Base-by-base conservation (phyloP, 2,329 filamentous ascomycete species). In the Monascus ruber region DNA sequence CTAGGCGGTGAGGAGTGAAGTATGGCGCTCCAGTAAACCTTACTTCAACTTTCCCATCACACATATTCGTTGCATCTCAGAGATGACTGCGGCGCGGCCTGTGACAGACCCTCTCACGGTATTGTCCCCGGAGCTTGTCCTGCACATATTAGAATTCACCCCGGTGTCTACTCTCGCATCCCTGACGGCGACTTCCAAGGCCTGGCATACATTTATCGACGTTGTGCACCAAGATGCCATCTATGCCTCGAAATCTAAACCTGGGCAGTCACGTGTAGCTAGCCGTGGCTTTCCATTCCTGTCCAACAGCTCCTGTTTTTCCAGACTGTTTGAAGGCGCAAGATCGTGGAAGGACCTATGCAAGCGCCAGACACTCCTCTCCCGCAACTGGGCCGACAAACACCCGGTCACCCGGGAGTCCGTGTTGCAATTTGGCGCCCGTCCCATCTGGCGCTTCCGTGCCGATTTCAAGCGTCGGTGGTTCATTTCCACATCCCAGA, bases 391-490 rank as follows among this genome's bases (percentile, higher is more conserved):
- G 66, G 48, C 50, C 10, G 39, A 47, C 4, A 40, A 46, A 6
- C 44, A 41, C 1, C 67, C 66, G 0, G 43, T 53, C 4, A 60
- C 54, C 9, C 55, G 54, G 24, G 65, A 68, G 36, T 60, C 58
- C 2, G 55, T 65, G 24, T 47, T 69, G 11, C 62, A 68, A 36
- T 51, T 68, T 25, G 60, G 61, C 34, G 58, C 59, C 34, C 52
- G 63, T 38, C 60, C 62, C 0, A 54, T 70, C 28, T 71, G 67
- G 67, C 58, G 66, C 1, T 70, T 70, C 45, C 56, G 60, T 3
- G 57, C 65, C 1, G 68, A 70, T 43, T 69, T 70, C 47, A 63
- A 66, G 45, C 62, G 66, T 27, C 60, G 68, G 0, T 60, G 69
- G 42, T 59, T 70, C 33, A 41, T 70, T 5, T 69, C 66, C 3